phyloP scores from a whole-genome alignment of 2,329 filamentous ascomycete species.

The Coccinonectria pachysandricola region DNA sequence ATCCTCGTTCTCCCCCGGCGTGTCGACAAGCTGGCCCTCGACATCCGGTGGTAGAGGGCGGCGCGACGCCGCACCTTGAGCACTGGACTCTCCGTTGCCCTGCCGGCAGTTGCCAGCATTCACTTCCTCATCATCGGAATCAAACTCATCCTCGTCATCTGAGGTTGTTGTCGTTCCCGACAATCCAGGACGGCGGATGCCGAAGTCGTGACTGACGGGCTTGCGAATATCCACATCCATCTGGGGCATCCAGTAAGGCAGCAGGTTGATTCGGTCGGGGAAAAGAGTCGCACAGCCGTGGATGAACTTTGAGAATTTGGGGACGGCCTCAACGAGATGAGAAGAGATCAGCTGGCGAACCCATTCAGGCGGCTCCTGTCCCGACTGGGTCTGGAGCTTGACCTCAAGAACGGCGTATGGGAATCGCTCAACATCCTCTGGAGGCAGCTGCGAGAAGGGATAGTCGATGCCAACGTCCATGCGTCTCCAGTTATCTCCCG shows the following conservation, averaged over 20 bases:
- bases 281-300: conserved; percentile 86
- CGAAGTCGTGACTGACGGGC: conserved; percentile 77
- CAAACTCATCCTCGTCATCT: conserved; percentile 61
- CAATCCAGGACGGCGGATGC: conserved; percentile 70
- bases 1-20: conserved; percentile 51
- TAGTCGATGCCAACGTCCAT: conserved; percentile 97
- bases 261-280: conserved; percentile 73
- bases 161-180: conserved; percentile 70
- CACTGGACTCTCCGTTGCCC: conserved; percentile 27
- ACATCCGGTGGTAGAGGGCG: conserved; percentile 49
- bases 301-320: conserved; percentile 99
- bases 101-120: conserved; percentile 5
- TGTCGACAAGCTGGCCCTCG: conserved; percentile 70
- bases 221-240: conserved; percentile 98
- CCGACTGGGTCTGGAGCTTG: conserved; percentile 91
- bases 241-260: conserved; percentile 97
- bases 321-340: conserved; percentile 95
- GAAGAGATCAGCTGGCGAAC: conserved; percentile 86
- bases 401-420: conserved; percentile 95
- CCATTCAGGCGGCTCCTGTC: conserved; percentile 93
- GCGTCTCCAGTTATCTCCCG: conserved; percentile 86
- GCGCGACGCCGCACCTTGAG: conserved; percentile 25
- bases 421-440: conserved; percentile 80
- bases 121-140: conserved; percentile 54
- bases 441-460: conserved; percentile 80